Evolutionary conservation across 2,329 filamentous ascomycete genomes (phyloP).

Genomic region (Catunica adiposa): DNA sequence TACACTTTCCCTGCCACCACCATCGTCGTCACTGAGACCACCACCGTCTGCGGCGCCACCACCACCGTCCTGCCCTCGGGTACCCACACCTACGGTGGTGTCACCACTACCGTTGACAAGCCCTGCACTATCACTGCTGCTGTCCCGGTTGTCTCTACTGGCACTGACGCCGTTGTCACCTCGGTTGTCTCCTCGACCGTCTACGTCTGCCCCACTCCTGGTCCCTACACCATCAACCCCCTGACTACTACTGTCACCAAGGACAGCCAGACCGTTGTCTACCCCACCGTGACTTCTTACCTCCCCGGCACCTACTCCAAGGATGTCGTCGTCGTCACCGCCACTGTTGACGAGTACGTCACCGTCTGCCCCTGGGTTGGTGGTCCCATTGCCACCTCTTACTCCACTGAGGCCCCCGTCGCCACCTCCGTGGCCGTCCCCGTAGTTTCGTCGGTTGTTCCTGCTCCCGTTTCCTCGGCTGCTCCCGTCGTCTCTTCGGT

Average conservation of each 20-base stretch:
- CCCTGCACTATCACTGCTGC: conserved; percentile 55
- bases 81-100: conserved; percentile 53
- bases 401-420: conserved; percentile 20
- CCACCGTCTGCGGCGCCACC: conserved; percentile 48
- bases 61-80: conserved; percentile 46
- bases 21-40: conserved; percentile 47
- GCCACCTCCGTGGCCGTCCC: conserved; percentile 18
- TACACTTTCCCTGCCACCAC: conserved; percentile 65
- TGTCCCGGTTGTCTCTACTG: conserved; percentile 47
- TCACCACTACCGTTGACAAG: conserved; percentile 51
- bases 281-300: conserved; percentile 49
- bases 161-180: conserved; percentile 40
- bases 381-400: conserved; percentile 17
- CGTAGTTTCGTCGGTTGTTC: conserved; percentile 18
- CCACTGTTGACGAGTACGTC: conserved; percentile 51
- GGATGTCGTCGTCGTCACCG: conserved; percentile 47
- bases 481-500: conserved; percentile 17
- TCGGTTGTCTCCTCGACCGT: conserved; percentile 53
- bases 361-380: conserved; percentile 49
- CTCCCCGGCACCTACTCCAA: conserved; percentile 58
- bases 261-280: conserved; percentile 38
- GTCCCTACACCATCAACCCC: conserved; percentile 60
- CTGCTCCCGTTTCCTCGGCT: conserved; percentile 13
- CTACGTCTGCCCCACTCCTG: conserved; percentile 55
- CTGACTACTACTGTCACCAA: conserved; percentile 42